Conservation (phyloP, 2,329 filamentous ascomycete species). For the Aspergillus ustus region DNA sequence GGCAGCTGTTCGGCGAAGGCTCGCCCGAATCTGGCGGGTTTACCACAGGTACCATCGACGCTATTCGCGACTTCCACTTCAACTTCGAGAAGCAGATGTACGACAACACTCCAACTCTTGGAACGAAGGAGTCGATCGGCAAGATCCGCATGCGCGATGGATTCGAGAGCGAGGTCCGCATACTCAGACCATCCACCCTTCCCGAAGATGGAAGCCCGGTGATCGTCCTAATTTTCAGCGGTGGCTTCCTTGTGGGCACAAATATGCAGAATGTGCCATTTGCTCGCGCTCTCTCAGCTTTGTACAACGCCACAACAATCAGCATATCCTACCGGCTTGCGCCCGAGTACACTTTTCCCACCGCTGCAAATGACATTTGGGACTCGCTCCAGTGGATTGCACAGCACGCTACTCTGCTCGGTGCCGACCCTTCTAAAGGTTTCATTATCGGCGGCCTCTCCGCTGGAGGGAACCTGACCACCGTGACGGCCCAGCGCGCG, state of each 20-base stretch:
- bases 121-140: not conserved
- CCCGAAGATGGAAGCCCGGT: not conserved
- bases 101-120: not conserved
- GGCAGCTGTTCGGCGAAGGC: not conserved
- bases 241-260: slow-evolving; percentile 6
- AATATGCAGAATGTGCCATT: slow-evolving; percentile 3
- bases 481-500: slow-evolving; percentile 2
- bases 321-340: slow-evolving; percentile 8
- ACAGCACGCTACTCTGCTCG: slow-evolving; percentile 2
- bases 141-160: slow-evolving; percentile 13
- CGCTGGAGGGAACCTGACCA: slow-evolving; percentile 5
- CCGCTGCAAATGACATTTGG: slow-evolving; percentile 9
- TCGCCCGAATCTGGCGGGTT: slow-evolving; percentile 1
- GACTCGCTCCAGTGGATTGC: slow-evolving; percentile 11
- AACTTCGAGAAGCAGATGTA: not conserved
- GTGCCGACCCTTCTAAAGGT: slow-evolving; percentile 8
- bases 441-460: slow-evolving; percentile 8
- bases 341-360: slow-evolving; percentile 1
- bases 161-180: slow-evolving; percentile 5
- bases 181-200: not conserved
- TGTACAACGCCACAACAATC: not conserved
- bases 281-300: not conserved
- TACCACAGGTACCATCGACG: not conserved
- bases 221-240: slow-evolving; percentile 5
- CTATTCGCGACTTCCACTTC: not conserved